phyloP scores from a whole-genome alignment of 1,284 basidiomycete species.

The Cutaneotrichosporon dermatis region DNA sequence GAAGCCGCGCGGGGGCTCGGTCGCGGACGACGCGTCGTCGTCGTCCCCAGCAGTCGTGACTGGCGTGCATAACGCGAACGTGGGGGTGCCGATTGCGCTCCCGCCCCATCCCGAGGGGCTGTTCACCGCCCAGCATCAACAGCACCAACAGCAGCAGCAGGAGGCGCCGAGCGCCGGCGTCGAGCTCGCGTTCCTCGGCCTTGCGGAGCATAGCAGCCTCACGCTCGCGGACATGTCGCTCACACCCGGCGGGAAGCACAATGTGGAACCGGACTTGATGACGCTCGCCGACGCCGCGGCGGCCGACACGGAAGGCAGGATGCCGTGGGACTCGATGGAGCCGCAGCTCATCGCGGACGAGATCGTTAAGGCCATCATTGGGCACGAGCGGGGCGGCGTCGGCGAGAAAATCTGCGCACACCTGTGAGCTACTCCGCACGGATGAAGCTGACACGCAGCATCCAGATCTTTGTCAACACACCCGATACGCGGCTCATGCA shows the following conservation, averaged over 20 bases:
- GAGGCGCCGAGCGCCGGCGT: slow-evolving; percentile 8
- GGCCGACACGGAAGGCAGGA: slow-evolving; percentile 20
- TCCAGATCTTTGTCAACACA: slow-evolving; percentile 27
- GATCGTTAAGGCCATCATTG: slow-evolving; percentile 30
- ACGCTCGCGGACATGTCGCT: slow-evolving; percentile 10
- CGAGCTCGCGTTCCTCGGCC: slow-evolving; percentile 8
- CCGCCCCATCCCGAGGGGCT: not conserved
- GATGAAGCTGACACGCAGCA: slow-evolving; percentile 21
- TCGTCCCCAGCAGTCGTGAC: no score
- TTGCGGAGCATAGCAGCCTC: slow-evolving; percentile 1
- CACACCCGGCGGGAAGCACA: slow-evolving; percentile 5
- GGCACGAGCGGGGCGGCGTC: slow-evolving; percentile 28
- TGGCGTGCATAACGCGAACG: no score
- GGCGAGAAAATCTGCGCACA: slow-evolving; percentile 41
- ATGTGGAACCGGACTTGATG: slow-evolving; percentile 44
- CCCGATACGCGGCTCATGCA: slow-evolving; percentile 16
- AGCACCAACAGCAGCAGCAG: not conserved
- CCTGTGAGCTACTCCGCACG: no score
- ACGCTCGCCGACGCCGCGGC: slow-evolving; percentile 47
- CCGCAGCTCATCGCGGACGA: slow-evolving; percentile 28
- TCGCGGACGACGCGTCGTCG: not conserved
- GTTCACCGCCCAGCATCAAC: not conserved
- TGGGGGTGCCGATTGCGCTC: no score
- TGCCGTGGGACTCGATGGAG: slow-evolving; percentile 32
- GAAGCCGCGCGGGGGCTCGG: not conserved